Evolutionary conservation across 2,329 filamentous ascomycete genomes (phyloP).

Genomic region (Fonsecaea pugnacius): DNA sequence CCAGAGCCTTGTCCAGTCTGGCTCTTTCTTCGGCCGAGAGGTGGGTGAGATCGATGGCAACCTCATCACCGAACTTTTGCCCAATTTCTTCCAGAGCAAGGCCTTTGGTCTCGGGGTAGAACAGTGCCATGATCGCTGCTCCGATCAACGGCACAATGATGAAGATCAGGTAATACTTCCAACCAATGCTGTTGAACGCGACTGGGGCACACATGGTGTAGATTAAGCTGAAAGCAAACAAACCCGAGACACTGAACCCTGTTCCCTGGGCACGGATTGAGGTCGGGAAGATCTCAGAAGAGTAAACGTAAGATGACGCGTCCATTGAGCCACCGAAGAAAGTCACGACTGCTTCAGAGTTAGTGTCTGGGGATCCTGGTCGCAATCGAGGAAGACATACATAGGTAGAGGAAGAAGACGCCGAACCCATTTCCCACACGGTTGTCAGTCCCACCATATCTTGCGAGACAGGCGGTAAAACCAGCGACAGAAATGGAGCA

Average conservation of each 20-base stretch:
- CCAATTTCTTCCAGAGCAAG: conserved; percentile 44
- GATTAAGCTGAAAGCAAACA: conserved; percentile 41
- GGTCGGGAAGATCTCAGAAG: conserved; percentile 52
- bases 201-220: conserved; percentile 41
- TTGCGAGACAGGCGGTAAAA: conserved; percentile 44
- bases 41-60: conserved; percentile 44
- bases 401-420: conserved; percentile 50
- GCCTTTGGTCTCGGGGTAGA: conserved; percentile 45
- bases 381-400: conserved; percentile 35
- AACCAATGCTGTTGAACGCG: conserved; percentile 42
- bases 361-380: not conserved
- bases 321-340: conserved; percentile 42
- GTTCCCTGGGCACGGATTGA: conserved; percentile 42
- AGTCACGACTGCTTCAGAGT: conserved; percentile 29
- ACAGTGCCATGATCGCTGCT: conserved; percentile 38
- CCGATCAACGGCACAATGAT: conserved; percentile 37
- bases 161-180: conserved; percentile 44
- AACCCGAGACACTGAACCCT: conserved; percentile 41
- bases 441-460: conserved; percentile 44
- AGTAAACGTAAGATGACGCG: conserved; percentile 28
- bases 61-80: conserved; percentile 42
- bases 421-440: conserved; percentile 43
- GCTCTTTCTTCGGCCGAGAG: conserved; percentile 46
- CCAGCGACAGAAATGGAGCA: conserved; percentile 44
- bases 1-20: conserved; percentile 25